Conservation (phyloP, 2,329 filamentous ascomycete genomes). For the Knufia petricola region DNA sequence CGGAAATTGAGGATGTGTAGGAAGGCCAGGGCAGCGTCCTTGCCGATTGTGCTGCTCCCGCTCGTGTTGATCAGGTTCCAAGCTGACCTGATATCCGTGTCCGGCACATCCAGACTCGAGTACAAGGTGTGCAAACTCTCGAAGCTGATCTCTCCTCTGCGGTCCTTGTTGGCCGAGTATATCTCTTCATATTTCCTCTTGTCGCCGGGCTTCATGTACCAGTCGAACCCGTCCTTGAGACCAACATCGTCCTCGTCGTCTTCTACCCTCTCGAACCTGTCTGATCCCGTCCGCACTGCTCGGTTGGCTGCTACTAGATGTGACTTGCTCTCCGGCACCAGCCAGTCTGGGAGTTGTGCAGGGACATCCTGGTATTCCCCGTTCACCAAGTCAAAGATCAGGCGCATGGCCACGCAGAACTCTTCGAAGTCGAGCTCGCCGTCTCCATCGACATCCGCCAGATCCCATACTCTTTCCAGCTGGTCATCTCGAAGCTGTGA, state of each 20-base stretch:
- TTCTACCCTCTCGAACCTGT: constrained; percentile 66
- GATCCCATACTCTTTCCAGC: constrained; percentile 94
- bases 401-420: constrained; percentile 96
- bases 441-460: constrained; percentile 94
- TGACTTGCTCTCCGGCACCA: constrained; percentile 89
- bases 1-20: constrained; percentile 93
- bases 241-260: constrained; percentile 67
- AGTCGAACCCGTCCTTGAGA: constrained; percentile 94
- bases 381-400: constrained; percentile 96
- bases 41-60: constrained; percentile 71
- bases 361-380: constrained; percentile 92
- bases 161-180: constrained; percentile 83
- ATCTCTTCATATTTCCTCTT: constrained; percentile 95
- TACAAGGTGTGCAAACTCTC: constrained; percentile 41
- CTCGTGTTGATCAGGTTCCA: constrained; percentile 98
- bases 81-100: constrained; percentile 74
- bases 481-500: constrained; percentile 65
- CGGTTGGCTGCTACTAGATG: constrained; percentile 77
- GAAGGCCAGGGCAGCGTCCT: constrained; percentile 89
- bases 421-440: constrained; percentile 98
- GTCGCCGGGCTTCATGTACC: constrained; percentile 94
- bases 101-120: constrained; percentile 55
- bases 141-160: constrained; percentile 61
- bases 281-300: constrained; percentile 57
- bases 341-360: constrained; percentile 77